Percentiles rank a stretch among this genome's conserved stretches.
Conservation (phyloP, 108 stramenopile genomes). For the Pseudonitzschia delicatissima region DNA sequence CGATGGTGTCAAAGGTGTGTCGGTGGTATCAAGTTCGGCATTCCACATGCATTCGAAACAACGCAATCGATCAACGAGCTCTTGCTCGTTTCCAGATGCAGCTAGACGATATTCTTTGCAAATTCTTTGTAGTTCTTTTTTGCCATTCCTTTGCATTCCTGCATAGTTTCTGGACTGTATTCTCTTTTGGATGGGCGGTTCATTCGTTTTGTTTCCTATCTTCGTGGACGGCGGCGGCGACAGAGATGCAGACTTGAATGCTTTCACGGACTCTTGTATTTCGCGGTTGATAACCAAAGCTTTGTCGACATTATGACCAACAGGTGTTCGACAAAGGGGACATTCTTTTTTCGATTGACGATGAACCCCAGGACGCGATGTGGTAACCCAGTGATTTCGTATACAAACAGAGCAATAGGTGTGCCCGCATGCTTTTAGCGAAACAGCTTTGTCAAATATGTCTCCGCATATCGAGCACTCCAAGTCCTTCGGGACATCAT, state of each 20-base stretch:
- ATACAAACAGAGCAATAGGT: constrained; percentile 62
- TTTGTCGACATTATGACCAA: constrained; percentile 8
- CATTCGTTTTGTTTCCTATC: not conserved
- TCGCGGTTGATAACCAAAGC: constrained; percentile 19
- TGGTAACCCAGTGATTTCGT: constrained; percentile 25
- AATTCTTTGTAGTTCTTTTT: constrained; percentile 38
- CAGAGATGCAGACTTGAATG: not conserved
- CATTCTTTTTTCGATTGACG: constrained; percentile 16
- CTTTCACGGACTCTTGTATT: constrained; percentile 17
- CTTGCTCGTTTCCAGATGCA: constrained; percentile 36
- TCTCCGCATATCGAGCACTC: constrained; percentile 43
- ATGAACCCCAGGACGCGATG: constrained; percentile 1
- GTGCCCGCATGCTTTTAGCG: constrained; percentile 44
- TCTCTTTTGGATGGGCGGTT: not conserved
- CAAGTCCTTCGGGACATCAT: not conserved
- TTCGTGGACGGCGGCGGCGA: not conserved
- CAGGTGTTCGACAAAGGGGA: constrained; percentile 24
- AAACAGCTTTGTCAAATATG: constrained; percentile 38
- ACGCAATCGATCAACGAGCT: constrained; percentile 45
- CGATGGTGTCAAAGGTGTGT: constrained; percentile 33
- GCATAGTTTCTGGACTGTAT: not conserved
- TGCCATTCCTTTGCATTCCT: constrained; percentile 19
- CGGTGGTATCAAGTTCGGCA: constrained; percentile 50
- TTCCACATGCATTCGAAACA: constrained; percentile 54
- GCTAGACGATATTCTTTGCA: constrained; percentile 42